These are phyloP conservation scores for Morella rubra DNA, from an alignment of 306 rosid genomes.

Conservation along the genomic window DNA sequence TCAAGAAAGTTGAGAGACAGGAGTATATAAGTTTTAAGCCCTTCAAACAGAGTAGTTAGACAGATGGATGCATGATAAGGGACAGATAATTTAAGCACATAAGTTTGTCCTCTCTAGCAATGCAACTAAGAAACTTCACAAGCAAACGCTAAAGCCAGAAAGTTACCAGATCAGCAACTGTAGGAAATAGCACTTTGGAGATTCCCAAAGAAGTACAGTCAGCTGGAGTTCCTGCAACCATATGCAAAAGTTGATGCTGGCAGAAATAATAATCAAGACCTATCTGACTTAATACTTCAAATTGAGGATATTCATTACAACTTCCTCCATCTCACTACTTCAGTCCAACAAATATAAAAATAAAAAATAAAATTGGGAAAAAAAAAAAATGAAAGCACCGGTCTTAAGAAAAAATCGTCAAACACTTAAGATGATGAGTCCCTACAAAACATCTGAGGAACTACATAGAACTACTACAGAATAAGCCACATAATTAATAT, in stretches of 20 bases:
- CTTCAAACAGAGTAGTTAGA: neutral
- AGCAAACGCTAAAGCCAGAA: neutral
- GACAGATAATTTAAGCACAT: neutral
- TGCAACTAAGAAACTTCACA: neutral
- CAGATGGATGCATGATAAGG: neutral
- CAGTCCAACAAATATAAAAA: neutral
- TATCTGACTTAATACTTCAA: neutral
- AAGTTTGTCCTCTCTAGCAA: constrained; percentile 3
- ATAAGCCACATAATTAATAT: neutral
- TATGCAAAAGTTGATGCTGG: neutral
- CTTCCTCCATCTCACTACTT: neutral
- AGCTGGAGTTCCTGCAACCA: constrained; percentile 79
- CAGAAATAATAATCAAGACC: neutral
- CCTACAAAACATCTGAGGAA: neutral
- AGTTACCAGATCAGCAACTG: constrained; percentile 66
- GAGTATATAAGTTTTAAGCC: neutral
- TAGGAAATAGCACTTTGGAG: constrained; percentile 71
- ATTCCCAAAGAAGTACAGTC: constrained; percentile 87
- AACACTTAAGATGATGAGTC: neutral
- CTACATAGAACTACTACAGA: neutral
- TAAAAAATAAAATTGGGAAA: neutral
- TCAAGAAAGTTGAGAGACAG: neutral
- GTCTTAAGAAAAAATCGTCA: neutral
- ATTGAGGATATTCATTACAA: neutral
- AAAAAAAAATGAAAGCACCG: neutral